Percentiles rank a stretch among this genome's conserved stretches.
phyloP scores from a whole-genome alignment of 768 basidiomycete genomes.

The Naematelia encephala region DNA sequence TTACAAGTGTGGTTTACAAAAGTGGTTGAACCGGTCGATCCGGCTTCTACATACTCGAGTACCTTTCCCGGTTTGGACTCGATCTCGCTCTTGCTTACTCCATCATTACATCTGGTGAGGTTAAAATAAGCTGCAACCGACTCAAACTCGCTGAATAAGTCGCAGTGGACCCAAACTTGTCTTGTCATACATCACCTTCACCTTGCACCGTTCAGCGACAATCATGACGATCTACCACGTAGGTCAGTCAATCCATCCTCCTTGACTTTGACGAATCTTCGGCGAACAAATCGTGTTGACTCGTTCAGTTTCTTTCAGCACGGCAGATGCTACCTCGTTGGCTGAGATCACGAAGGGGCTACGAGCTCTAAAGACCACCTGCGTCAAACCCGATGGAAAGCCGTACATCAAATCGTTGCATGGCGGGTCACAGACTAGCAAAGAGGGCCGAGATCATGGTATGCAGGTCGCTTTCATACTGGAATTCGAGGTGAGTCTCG shows the following conservation, averaged over 20 bases:
- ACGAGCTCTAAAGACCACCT: conserved; percentile 33
- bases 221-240: not conserved
- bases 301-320: not conserved
- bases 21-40: no score
- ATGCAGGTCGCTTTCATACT: conserved; percentile 38
- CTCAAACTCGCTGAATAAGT: no score
- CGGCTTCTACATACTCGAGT: no score
- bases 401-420: conserved; percentile 34
- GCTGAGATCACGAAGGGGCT: conserved; percentile 28
- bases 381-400: conserved; percentile 16
- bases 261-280: not conserved
- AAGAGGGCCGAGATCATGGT: conserved; percentile 34
- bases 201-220: not conserved
- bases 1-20: no score
- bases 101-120: no score
- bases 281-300: not conserved
- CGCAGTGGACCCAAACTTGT: not conserved
- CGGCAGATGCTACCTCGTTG: not conserved
- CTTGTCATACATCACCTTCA: not conserved
- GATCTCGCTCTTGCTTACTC: no score
- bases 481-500: conserved; percentile 43
- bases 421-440: conserved; percentile 39
- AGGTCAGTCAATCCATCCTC: not conserved
- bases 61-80: no score
- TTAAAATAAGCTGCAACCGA: no score